Conservation (phyloP, 1,139 yeast genomes). For the Pichia kudriavzevii region DNA sequence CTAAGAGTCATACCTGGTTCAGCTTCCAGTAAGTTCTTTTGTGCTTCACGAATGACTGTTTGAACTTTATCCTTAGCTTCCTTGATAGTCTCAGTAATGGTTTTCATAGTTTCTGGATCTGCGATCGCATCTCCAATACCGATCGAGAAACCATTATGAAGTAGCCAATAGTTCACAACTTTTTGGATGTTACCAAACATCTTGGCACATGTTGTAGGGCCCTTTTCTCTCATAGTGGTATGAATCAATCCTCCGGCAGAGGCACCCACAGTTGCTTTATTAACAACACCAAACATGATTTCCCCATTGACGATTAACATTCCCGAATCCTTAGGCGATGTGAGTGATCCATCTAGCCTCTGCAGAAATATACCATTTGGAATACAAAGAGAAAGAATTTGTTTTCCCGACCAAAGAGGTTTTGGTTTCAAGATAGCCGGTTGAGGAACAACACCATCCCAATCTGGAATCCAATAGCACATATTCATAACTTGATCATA, state of each 20-base stretch:
- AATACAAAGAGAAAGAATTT: slow-evolving; percentile 82
- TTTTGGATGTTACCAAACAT: slow-evolving; percentile 90
- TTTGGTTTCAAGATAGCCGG: slow-evolving; percentile 93
- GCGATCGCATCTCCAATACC: slow-evolving; percentile 99
- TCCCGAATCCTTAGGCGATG: slow-evolving; percentile 84
- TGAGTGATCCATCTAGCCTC: slow-evolving; percentile 84
- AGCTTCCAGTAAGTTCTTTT: slow-evolving; percentile 77
- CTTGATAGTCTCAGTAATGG: slow-evolving; percentile 85
- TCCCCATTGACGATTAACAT: slow-evolving; percentile 91
- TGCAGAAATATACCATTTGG: slow-evolving; percentile 94
- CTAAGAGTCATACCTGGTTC: slow-evolving; percentile 99
- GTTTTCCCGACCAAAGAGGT: slow-evolving; percentile 98
- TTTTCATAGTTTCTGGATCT: slow-evolving; percentile 91
- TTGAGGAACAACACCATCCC: slow-evolving; percentile 98
- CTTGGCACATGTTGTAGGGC: slow-evolving; percentile 83
- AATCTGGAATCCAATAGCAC: slow-evolving; percentile 94
- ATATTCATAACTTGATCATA: slow-evolving; percentile 95
- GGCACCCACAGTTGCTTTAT: slow-evolving; percentile 96
- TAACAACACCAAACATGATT: slow-evolving; percentile 94
- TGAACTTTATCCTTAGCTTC: slow-evolving; percentile 92
- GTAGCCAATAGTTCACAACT: slow-evolving; percentile 92
- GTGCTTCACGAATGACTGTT: slow-evolving; percentile 87
- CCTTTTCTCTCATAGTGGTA: slow-evolving; percentile 96
- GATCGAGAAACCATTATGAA: slow-evolving; percentile 94
- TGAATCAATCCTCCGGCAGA: slow-evolving; percentile 97